Evolutionary conservation across 108 stramenopile genomes (phyloP), one percentile per base, ranked within the genome.

Genomic region (Nitzschia sp.): DNA sequence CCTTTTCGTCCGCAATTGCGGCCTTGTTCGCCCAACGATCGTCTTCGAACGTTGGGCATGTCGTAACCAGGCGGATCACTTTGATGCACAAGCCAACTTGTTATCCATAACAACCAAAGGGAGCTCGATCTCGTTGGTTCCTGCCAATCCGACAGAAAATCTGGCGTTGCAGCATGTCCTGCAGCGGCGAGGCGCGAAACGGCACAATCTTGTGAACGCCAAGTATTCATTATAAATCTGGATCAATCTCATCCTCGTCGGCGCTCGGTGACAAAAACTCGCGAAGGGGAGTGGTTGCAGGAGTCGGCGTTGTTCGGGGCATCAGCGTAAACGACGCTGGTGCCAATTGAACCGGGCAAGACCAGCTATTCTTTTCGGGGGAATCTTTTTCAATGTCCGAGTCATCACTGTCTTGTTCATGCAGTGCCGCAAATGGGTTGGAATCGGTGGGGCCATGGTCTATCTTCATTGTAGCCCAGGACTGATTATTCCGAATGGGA

Each of bases 401-500:
- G 24, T 66, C 64, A 23, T 59, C 69, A 21, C 18, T 17, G 35
- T 68, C 67, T n/a, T 42, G 46, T 30, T 56, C 47, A 24, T 54
- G 24, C 27, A 70, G 31, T n/a, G 58, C 69, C 5, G 26, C 69
- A 70, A 70, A 70, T 15, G 69, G 59, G 48, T 68, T 68, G 30
- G 25, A 55, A 34, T 26, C 31, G 2, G 11, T 59, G 11, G 33
- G 19, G 1, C 18, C 32, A 0, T 26, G 29, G 6, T 42, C 0
- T 25, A 59, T 48, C 8, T 21, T 70, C 27, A 29, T 24, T 0
- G 42, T 57, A 11, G 59, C 69, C 57, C 69, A 70, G 31, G 59
- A 59, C 34, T 60, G 69, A 30, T 70, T 70, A 19, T 25, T 60
- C 1, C 69, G 45, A 19, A 59, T 19, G 17, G 69, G 59, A 15